Percentiles rank a stretch among this genome's conserved stretches.
Evolutionary conservation across 805 yeast genomes (phyloP).

Genomic region (Pichia californica): DNA sequence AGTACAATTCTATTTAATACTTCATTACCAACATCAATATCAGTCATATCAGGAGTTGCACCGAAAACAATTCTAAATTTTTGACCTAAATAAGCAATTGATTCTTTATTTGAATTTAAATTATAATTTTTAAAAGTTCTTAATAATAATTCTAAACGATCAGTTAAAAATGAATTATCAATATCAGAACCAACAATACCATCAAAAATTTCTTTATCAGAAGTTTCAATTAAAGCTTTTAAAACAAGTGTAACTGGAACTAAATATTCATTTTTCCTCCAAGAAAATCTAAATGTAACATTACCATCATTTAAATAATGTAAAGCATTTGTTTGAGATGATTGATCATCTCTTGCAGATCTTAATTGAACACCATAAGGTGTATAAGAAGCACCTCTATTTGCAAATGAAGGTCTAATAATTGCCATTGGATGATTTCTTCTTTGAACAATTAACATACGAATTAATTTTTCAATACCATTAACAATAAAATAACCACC

Average conservation of each 20-base stretch:
- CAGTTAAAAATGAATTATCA: conserved; percentile 88
- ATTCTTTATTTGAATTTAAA: conserved; percentile 74
- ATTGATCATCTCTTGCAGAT: conserved; percentile 92
- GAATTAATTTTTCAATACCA: conserved; percentile 92
- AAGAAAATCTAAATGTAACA: conserved; percentile 91
- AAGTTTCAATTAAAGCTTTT: conserved; percentile 84
- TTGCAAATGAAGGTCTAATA: conserved; percentile 87
- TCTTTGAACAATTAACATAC: conserved; percentile 97
- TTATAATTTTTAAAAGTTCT: conserved; percentile 81
- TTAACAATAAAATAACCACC: conserved; percentile 96
- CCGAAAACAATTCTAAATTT: conserved; percentile 91
- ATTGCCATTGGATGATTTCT: conserved; percentile 98
- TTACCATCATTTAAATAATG: conserved; percentile 95
- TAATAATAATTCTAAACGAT: conserved; percentile 89
- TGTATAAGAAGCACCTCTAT: conserved; percentile 88
- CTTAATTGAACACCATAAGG: conserved; percentile 91
- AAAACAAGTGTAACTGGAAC: conserved; percentile 84
- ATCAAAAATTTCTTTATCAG: conserved; percentile 92
- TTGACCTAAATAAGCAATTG: conserved; percentile 92
- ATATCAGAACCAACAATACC: conserved; percentile 90
- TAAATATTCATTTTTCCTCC: conserved; percentile 94
- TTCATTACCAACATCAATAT: conserved; percentile 84
- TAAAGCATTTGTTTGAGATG: conserved; percentile 95
- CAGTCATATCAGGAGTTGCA: conserved; percentile 82
- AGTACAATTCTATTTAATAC: conserved; percentile 78